Base-by-base conservation (phyloP, 257 asterid species). In the Solanum neorickii region DNA sequence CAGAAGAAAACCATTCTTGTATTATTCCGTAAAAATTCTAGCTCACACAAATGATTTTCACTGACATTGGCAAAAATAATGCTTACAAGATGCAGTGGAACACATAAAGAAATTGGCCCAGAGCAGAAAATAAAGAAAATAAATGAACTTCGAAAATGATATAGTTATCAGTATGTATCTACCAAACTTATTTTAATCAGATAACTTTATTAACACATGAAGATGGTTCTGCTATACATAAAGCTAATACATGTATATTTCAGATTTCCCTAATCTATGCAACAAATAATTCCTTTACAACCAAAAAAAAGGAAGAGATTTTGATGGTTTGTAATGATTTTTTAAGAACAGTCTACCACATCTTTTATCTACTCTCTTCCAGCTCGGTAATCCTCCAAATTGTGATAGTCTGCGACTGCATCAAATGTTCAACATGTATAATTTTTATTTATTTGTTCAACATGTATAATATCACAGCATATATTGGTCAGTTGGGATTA, bases 1-100 rank as follows among this genome's bases (percentile, higher is more conserved):
- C 90, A 73, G 87, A 86, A 90, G 52, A 89, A 87, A 89, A 87
- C 31, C 33, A 83, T 83, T 83, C 85, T 84, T 37, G 68, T 46
- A 39, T 20, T 8, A 29, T 87, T 42, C 46, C 46, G 25, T 42
- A 41, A 56, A 9, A 66, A 82, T 62, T 62, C 62, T 46, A 46
- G 33, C 35, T 47, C 68, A 52, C 75, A 37, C 56, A 89, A 27
- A 86, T 62, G 68, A 69, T 52, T 77, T 77, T 44, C 56, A 25
- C 84, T 77, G 62, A 14, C 23, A 25, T 20, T 6, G 6, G 66
- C 66, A 27, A 78, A 78, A 78, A 9, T 31, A 46, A 78, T 16
- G 66, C 37, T 18, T 46, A 49, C 84, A 16, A 78, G 84, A 78
- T 78, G 10, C 84, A 78, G 66, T 15, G 84, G 18, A 78, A 78